Conservation (phyloP, 345 rosid species). For the Laguncularia racemosa region DNA sequence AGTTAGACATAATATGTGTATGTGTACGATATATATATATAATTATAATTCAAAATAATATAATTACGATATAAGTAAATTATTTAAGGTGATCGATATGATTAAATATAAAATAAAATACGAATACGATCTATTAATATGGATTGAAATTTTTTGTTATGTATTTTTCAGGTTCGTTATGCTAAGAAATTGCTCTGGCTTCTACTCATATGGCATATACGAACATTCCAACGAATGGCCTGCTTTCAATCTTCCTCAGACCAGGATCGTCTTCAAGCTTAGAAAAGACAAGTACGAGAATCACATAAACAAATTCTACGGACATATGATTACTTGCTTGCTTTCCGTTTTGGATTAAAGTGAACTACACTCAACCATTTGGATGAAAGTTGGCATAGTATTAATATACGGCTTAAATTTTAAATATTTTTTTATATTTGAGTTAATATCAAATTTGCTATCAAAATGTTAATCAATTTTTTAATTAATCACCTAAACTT, state of each 20-base stretch:
- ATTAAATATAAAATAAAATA: neutral
- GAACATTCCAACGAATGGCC: constrained; percentile 76
- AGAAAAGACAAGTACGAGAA: constrained; percentile 60
- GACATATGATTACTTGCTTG: neutral
- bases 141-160: neutral
- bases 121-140: neutral
- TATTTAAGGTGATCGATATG: too few relatives aligned
- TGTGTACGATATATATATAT: too few relatives aligned
- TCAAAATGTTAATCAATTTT: too few relatives aligned
- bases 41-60: too few relatives aligned
- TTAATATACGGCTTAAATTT: too few relatives aligned
- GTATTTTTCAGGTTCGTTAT: constrained; percentile 48
- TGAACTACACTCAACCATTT: too few relatives aligned
- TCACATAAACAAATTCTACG: neutral
- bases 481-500: too few relatives aligned
- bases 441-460: too few relatives aligned
- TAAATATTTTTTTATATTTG: too few relatives aligned
- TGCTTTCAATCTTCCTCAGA: constrained; percentile 69
- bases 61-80: too few relatives aligned
- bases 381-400: too few relatives aligned
- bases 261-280: constrained; percentile 75
- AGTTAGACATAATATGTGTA: too few relatives aligned
- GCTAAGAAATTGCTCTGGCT: constrained; percentile 62
- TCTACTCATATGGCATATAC: constrained; percentile 71
- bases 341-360: neutral